Percentiles rank a stretch among this genome's conserved stretches.
Evolutionary conservation across 163 green algal genomes (phyloP).

Genomic region (Coccomyxa subellipsoidea): DNA sequence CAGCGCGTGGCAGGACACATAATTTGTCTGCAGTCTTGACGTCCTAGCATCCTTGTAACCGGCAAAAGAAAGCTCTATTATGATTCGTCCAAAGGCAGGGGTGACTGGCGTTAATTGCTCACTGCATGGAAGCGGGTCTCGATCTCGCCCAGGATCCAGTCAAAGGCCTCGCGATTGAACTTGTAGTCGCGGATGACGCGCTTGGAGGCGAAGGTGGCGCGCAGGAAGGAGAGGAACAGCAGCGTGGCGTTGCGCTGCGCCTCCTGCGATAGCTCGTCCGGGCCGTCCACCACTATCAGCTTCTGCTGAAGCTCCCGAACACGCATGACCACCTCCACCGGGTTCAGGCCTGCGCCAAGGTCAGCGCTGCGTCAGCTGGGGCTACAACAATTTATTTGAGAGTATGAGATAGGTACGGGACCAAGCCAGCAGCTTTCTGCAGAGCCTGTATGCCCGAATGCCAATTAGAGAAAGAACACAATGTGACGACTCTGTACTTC

Average conservation of each 20-base stretch:
- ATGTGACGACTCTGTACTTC: too few relatives aligned
- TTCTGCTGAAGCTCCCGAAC: slow-evolving; percentile 48
- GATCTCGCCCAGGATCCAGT: slow-evolving; percentile 93
- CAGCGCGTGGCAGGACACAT: too few relatives aligned
- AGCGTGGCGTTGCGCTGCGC: slow-evolving; percentile 95
- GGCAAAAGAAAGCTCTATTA: background rate
- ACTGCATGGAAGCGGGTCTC: slow-evolving; percentile 72
- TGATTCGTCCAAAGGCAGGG: too few relatives aligned
- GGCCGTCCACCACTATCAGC: slow-evolving; percentile 60
- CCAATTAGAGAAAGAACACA: too few relatives aligned
- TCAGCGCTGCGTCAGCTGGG: background rate
- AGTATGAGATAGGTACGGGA: too few relatives aligned
- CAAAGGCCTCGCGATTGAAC: slow-evolving; percentile 80
- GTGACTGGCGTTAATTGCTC: too few relatives aligned
- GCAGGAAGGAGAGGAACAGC: slow-evolving; percentile 85
- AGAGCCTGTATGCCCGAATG: too few relatives aligned
- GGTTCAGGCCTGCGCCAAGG: slow-evolving; percentile 2
- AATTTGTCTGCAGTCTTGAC: too few relatives aligned
- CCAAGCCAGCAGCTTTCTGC: too few relatives aligned
- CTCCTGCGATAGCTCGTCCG: slow-evolving; percentile 80
- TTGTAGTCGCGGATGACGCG: slow-evolving; percentile 78
- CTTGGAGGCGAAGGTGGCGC: slow-evolving; percentile 72
- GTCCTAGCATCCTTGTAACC: background rate
- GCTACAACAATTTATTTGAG: background rate
- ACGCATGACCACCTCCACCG: background rate